Percentiles rank a stretch among this genome's conserved stretches.
Conservation (phyloP, 2,329 filamentous ascomycete species). For the Gremmenia infestans region DNA sequence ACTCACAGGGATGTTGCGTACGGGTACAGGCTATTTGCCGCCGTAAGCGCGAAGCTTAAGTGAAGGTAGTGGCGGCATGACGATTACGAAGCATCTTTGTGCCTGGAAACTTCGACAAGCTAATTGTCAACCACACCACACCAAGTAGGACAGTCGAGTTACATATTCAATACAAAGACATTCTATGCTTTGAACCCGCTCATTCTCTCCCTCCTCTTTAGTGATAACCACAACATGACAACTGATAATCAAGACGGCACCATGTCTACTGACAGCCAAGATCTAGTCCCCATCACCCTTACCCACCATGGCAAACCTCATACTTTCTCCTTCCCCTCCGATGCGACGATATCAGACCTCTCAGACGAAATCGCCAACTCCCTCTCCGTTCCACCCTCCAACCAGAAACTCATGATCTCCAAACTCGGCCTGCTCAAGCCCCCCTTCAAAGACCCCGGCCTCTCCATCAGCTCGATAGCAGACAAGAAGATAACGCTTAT, state of each 20-base stretch:
- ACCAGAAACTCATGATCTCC: slow-evolving; percentile 66
- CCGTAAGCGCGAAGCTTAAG: background rate
- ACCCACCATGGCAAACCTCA: slow-evolving; percentile 43
- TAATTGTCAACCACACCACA: background rate
- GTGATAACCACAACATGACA: slow-evolving; percentile 9
- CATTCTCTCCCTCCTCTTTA: background rate
- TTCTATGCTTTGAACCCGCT: background rate
- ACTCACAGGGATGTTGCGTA: slow-evolving; percentile 1
- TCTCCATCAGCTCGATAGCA: slow-evolving; percentile 44
- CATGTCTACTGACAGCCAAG: slow-evolving; percentile 24
- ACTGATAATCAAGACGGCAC: slow-evolving; percentile 14
- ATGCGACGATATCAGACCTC: slow-evolving; percentile 52
- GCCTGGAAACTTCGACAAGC: slow-evolving; percentile 10
- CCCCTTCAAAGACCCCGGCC: slow-evolving; percentile 55
- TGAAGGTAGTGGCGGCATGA: background rate
- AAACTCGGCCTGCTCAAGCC: slow-evolving; percentile 61
- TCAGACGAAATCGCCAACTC: slow-evolving; percentile 50
- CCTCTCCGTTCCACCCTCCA: slow-evolving; percentile 54
- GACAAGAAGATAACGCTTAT: slow-evolving; percentile 61
- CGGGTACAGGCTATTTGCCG: slow-evolving; percentile 5
- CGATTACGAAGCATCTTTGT: slow-evolving; percentile 28
- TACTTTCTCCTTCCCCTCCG: slow-evolving; percentile 39
- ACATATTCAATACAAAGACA: background rate
- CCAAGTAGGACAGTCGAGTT: too few species aligned
- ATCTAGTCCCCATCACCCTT: slow-evolving; percentile 40